phyloP scores from a whole-genome alignment of 768 basidiomycete species.

The Galerina sulciceps region DNA sequence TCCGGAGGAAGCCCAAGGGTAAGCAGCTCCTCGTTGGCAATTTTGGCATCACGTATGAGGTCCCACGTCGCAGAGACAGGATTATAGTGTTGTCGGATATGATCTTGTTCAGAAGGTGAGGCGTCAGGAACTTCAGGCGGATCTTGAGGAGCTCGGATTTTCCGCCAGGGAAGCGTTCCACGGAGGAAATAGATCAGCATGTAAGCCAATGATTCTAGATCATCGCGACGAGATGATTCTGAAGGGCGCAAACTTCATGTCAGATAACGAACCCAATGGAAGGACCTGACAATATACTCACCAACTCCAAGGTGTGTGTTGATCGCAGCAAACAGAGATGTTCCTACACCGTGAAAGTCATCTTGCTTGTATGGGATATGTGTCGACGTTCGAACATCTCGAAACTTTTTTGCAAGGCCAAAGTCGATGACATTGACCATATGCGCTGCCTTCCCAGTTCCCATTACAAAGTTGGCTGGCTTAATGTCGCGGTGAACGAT shows the following conservation, averaged over 20 bases:
- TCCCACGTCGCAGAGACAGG: slow-evolving; percentile 77
- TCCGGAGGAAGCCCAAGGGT: slow-evolving; percentile 80
- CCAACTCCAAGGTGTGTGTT: slow-evolving; percentile 79
- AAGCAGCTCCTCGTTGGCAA: slow-evolving; percentile 66
- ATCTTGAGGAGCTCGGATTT: slow-evolving; percentile 56
- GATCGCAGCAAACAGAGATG: slow-evolving; percentile 74
- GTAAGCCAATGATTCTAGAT: slow-evolving; percentile 80
- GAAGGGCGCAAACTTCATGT: slow-evolving; percentile 14
- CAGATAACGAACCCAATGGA: not conserved
- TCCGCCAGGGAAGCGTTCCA: slow-evolving; percentile 80
- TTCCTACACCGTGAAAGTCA: slow-evolving; percentile 80
- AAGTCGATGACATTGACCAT: slow-evolving; percentile 94
- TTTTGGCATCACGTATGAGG: slow-evolving; percentile 73
- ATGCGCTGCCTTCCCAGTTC: slow-evolving; percentile 55
- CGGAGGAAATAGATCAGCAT: slow-evolving; percentile 85
- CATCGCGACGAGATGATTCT: slow-evolving; percentile 81
- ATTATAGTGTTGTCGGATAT: slow-evolving; percentile 40
- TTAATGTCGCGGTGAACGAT: slow-evolving; percentile 98
- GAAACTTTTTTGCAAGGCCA: slow-evolving; percentile 81
- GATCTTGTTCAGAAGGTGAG: slow-evolving; percentile 28
- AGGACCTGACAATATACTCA: slow-evolving; percentile 33
- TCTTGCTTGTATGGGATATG: slow-evolving; percentile 79
- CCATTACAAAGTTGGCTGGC: slow-evolving; percentile 99
- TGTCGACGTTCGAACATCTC: slow-evolving; percentile 62
- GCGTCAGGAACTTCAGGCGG: slow-evolving; percentile 33